Evolutionary conservation across 2,329 filamentous ascomycete genomes (phyloP), one percentile per base, ranked within the genome.

Genomic region (Fusarium begoniae): DNA sequence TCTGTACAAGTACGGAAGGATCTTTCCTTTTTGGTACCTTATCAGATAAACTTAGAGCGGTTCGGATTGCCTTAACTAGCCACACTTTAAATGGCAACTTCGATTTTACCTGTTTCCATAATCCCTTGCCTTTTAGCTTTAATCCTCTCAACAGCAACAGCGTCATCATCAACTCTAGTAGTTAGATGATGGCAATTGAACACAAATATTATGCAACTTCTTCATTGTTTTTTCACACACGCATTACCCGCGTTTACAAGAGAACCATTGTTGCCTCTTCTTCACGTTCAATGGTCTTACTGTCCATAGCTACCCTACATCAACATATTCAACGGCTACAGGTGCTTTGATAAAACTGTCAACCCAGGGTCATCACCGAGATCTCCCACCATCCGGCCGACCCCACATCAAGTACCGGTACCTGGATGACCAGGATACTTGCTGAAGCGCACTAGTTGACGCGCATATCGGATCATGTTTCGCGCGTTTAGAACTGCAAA

Each of bases 401-500:
- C 72, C 57, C 76, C 77, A 69, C 75, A 77, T 48, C 51, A 69
- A 67, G 76, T 78, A 78, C 75, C 70, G 72, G 76, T 78, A 78
- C 77, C 74, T 77, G 76, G 66, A 62, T 22, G 59, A 66, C 73
- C 73, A 74, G 75, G 77, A 70, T 75, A 45, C 28, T 24, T 69
- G 51, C 70, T 76, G 75, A 78, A 78, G 75, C 70, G 76, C 77
- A 72, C 77, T 78, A 78, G 75, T 71, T 78, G 77, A 78, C 77
- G 77, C 77, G 77, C 77, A 78, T 78, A 78, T 78, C 77, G 77
- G 77, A 78, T 75, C 75, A 78, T 78, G 72, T 78, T 67, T 78
- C 72, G 70, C 77, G 75, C 75, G 73, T 79, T 75, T 78, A 78
- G 70, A 68, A 75, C 77, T 77, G 66, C 68, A 78, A 78, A 74